Percentiles rank a stretch among this genome's conserved stretches.
These are phyloP conservation scores for Camellia granthamiana DNA, from an alignment of 148 eudicot genomes.

Conservation along the genomic window DNA sequence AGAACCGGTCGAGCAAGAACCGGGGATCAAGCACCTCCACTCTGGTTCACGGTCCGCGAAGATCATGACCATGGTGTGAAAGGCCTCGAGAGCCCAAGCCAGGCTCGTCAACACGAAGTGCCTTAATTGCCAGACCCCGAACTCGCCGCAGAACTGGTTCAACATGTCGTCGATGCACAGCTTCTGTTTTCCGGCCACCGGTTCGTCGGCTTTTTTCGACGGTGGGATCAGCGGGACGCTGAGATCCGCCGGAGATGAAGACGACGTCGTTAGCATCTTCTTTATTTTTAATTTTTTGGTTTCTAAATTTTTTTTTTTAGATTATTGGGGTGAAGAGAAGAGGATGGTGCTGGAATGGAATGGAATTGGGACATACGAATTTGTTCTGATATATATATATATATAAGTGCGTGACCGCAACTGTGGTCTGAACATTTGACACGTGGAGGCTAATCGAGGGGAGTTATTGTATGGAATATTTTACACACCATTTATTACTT, in stretches of 20 bases:
- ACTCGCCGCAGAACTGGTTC: constrained; percentile 72
- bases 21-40: constrained; percentile 49
- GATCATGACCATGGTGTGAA: constrained; percentile 93
- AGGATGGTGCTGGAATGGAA: too few species aligned
- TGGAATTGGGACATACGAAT: too few species aligned
- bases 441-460: too few species aligned
- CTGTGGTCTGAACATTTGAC: too few species aligned
- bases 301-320: too few species aligned
- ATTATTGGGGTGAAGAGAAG: too few species aligned
- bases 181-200: constrained; percentile 20
- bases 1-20: constrained; percentile 4
- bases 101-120: constrained; percentile 74
- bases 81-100: constrained; percentile 94
- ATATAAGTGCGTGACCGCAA: too few species aligned
- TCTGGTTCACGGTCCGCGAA: constrained; percentile 83
- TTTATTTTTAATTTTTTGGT: too few species aligned
- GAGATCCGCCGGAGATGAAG: neutral
- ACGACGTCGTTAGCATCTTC: too few species aligned
- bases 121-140: constrained; percentile 69
- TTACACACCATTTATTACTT: too few species aligned
- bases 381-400: too few species aligned
- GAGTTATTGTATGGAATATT: too few species aligned
- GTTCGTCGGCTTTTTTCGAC: neutral
- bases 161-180: constrained; percentile 73
- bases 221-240: constrained; percentile 18